Conservation (phyloP, 257 asterid species). For the Oldenlandia corymbosa region DNA sequence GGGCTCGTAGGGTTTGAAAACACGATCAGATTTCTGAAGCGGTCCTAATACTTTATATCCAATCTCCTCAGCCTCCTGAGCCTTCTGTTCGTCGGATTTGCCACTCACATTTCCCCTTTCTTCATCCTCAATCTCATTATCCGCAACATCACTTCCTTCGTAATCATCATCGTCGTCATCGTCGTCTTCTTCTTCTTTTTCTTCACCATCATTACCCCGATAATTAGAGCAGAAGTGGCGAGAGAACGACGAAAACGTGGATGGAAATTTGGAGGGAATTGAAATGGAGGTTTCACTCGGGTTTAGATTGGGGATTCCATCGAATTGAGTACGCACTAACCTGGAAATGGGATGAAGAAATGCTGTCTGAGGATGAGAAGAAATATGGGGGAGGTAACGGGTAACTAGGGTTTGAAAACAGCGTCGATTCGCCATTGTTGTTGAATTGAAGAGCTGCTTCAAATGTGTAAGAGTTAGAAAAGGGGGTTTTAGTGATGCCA, state of each 20-base stretch:
- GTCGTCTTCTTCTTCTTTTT: background rate
- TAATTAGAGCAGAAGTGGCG: slow-evolving; percentile 18
- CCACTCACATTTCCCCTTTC: slow-evolving; percentile 9
- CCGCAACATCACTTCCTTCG: slow-evolving; percentile 1
- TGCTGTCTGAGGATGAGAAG: background rate
- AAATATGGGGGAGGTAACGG: background rate
- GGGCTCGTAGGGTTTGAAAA: slow-evolving; percentile 59
- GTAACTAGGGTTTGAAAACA: slow-evolving; percentile 15
- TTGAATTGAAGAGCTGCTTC: background rate
- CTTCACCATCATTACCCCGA: background rate
- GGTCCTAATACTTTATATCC: slow-evolving; percentile 77
- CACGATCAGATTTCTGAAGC: slow-evolving; percentile 49
- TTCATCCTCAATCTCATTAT: slow-evolving; percentile 14
- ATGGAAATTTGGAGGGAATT: background rate
- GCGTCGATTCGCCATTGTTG: slow-evolving; percentile 18
- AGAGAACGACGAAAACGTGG: slow-evolving; percentile 7
- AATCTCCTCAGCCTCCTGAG: slow-evolving; percentile 43
- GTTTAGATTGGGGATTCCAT: background rate
- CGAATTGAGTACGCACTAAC: background rate
- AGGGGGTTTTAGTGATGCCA: slow-evolving; percentile 8
- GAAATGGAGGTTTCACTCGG: background rate
- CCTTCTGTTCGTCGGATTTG: slow-evolving; percentile 23
- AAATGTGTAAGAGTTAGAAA: no score
- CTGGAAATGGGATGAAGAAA: background rate
- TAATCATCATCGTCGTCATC: background rate